Evolutionary conservation across 108 stramenopile species (phyloP), one percentile per base, ranked within the genome.

Genomic region (Epipyxis sp.): DNA sequence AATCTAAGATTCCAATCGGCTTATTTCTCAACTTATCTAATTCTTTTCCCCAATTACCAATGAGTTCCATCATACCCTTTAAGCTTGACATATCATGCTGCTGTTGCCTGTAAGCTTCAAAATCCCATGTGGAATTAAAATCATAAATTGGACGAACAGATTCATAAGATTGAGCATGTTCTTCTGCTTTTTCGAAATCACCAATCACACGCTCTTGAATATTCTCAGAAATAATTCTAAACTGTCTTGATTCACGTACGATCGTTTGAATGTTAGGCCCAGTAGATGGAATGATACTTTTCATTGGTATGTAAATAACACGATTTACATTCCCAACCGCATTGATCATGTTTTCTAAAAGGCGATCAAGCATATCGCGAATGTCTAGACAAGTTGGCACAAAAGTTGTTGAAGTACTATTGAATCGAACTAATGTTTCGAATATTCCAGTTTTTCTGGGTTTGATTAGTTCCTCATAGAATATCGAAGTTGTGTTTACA

Each of bases 11-110:
- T 1, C 88, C 88, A 59, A 78, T 77, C 3, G 86, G 80, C 35
- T 83, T 71, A 0, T 78, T 77, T 0, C 85, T 80, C 83, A 89
- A 85, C 82, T 85, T 86, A 54, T 87, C 86, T 13, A 89, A 83
- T 58, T 89, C 86, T 45, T 86, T 83, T 27, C 77, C 71, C 87
- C 87, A 89, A 57, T n/a, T 65, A 20, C 59, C 81, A 27, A 87
- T 86, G 25, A 80, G 82, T 76, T 86, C 83, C 81, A 87, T 79
- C 62, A 84, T 79, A 10, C 43, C 80, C 32, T 81, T 76, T 42
- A 86, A 58, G 13, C 59, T 81, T 40, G 81, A 43, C 32, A 82
- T 77, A 44, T 59, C 80, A 78, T 85, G 82, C 50, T 83, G 67
- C 54, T 82, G 76, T 59, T 29, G n/a, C 58, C 79, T 80, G 80